phyloP scores from a whole-genome alignment of 2,329 filamentous ascomycete genomes.

The Neoarthrinium moseri region DNA sequence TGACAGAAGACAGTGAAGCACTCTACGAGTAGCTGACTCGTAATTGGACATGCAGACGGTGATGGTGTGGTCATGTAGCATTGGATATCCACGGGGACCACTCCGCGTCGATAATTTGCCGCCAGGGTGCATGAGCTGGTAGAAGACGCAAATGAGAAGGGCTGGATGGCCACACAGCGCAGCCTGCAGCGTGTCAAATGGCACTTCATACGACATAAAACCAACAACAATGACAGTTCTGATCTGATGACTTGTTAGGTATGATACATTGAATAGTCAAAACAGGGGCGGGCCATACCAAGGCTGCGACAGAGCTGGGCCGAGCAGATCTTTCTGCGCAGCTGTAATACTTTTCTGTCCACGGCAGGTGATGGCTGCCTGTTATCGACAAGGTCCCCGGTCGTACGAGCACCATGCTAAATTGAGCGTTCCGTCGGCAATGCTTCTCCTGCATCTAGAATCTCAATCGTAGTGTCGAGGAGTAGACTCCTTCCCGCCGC shows the following conservation, averaged over 20 bases:
- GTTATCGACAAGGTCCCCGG: neutral
- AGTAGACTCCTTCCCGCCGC: conserved; percentile 8
- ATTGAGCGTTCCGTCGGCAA: neutral
- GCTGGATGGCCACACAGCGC: neutral
- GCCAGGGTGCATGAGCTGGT: neutral
- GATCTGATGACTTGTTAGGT: no score
- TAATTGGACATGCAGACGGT: conserved; percentile 1
- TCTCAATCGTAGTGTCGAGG: neutral
- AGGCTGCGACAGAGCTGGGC: no score
- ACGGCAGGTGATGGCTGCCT: no score
- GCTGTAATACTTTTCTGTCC: no score
- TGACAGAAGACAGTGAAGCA: conserved; percentile 4
- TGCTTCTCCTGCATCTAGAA: neutral
- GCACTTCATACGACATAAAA: no score
- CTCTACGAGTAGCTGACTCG: neutral
- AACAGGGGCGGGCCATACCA: no score
- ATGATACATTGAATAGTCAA: no score
- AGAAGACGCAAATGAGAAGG: neutral
- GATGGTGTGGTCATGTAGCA: neutral
- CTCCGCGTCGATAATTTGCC: conserved; percentile 5
- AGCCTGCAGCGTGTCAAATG: no score
- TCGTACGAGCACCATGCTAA: neutral
- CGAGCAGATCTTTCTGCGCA: no score
- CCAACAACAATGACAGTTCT: no score
- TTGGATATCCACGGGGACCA: neutral